Evolutionary conservation across 495 filamentous ascomycete species (phyloP).

Genomic region (Xylaria nigripes): DNA sequence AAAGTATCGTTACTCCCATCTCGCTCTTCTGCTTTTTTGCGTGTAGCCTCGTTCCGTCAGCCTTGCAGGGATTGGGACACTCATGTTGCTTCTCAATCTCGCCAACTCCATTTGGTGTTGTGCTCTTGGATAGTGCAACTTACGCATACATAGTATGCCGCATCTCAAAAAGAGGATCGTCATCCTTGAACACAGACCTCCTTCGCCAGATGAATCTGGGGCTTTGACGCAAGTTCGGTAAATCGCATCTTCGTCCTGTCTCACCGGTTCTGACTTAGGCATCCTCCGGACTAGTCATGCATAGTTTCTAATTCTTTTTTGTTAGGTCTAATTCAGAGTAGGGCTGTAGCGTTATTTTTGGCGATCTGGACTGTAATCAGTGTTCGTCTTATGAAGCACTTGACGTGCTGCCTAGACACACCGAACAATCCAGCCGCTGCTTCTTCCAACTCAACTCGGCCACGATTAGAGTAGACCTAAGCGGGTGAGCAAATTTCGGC

Average conservation of each 20-base stretch:
- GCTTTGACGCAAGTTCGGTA: neutral
- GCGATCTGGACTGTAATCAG: neutral
- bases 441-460: neutral
- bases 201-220: neutral
- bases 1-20: neutral
- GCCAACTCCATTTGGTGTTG: neutral
- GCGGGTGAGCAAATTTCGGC: neutral
- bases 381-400: neutral
- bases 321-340: neutral
- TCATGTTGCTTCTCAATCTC: neutral
- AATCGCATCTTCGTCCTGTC: neutral
- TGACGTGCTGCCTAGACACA: neutral
- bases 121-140: neutral
- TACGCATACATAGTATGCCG: neutral
- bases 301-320: neutral
- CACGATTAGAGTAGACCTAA: neutral
- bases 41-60: neutral
- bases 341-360: neutral
- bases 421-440: neutral
- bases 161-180: neutral
- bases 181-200: neutral
- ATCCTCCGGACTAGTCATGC: neutral
- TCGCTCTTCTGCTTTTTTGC: neutral
- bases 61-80: too few relatives aligned
- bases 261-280: neutral